A percentile compares a stretch with the other conserved stretches of the same genome.
Conservation (phyloP, 768 basidiomycete species). For the Lactarius vividus region DNA sequence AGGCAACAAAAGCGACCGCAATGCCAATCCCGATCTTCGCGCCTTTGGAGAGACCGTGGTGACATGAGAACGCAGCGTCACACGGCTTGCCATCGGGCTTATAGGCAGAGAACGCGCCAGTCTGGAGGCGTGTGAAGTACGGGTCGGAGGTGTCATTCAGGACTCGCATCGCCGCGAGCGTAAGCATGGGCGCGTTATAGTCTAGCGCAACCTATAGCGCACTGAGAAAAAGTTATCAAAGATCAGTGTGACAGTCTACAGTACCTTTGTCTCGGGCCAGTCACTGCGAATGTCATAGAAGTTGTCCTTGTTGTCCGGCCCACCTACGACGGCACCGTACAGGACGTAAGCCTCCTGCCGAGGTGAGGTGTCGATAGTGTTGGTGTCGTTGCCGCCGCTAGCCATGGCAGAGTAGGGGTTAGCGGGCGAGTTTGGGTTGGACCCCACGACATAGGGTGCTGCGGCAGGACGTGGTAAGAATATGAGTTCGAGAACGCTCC, state of each 20-base stretch:
- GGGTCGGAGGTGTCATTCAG: conserved; percentile 68
- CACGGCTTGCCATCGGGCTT: conserved; percentile 72
- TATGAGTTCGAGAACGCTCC: neutral
- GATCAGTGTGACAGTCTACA: conserved; percentile 6
- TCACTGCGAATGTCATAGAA: conserved; percentile 87
- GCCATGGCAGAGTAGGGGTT: conserved; percentile 92
- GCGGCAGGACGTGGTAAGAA: conserved; percentile 22
- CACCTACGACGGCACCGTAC: conserved; percentile 88
- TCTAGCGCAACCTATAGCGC: conserved; percentile 66
- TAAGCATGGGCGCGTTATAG: conserved; percentile 88
- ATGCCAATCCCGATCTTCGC: conserved; percentile 71
- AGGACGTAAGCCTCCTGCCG: conserved; percentile 69
- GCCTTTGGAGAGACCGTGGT: conserved; percentile 51
- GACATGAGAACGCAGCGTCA: conserved; percentile 60
- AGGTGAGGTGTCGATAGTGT: conserved; percentile 68
- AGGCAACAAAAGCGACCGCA: conserved; percentile 58
- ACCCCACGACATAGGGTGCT: conserved; percentile 87
- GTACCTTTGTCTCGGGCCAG: conserved; percentile 85
- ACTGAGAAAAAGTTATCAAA: neutral
- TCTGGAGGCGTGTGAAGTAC: conserved; percentile 69
- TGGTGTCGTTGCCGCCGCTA: conserved; percentile 73
- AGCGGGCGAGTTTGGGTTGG: conserved; percentile 83
- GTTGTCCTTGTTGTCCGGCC: conserved; percentile 70
- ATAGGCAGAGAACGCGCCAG: conserved; percentile 60
- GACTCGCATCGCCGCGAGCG: conserved; percentile 77